Evolutionary conservation across 164 flowering plant genomes (phyloP), one percentile per base, ranked within the genome.

Genomic region (Pachysandra terminalis): DNA sequence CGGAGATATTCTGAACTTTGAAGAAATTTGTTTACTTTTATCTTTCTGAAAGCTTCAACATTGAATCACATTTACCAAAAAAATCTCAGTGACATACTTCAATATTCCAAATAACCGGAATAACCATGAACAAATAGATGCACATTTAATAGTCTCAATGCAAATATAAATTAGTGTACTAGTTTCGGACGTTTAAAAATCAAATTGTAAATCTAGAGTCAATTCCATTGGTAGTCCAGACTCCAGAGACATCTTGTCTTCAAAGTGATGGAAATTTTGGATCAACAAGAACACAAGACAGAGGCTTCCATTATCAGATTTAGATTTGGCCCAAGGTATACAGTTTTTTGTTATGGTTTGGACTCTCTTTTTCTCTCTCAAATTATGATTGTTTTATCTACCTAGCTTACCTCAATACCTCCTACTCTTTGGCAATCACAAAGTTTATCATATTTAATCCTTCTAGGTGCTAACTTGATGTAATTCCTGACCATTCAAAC

Each of bases 381-480:
- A 22, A 51, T 59, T 16, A 5, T 40, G 10, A 68, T 51, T 41
- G 1, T 15, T 54, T 59, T 52, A 57, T 59, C 56, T 52, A 25
- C 26, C 19, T 35, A 32, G 23, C 37, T 75, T n/a, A n/a, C n/a
- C n/a, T n/a, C n/a, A n/a, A n/a, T 64, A 61, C 22, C 56, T 35
- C 59, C 61, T 53, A 21, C 15, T 45, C 21, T 0, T 53, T 25
- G 58, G 54, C 67, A 28, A 22, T 64, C 27, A 40, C 23, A 26
- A 17, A 40, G n/a, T n/a, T 37, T 66, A 13, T 48, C 23, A 40
- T 56, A n/a, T 60, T 61, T 22, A 49, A 61, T 75, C 73, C 19
- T 72, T 67, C 59, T 79, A 86, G 93, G 88, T 73, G 86, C 77
- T 63, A 84, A 82, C 74, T 68, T 88, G 66, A 90, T 77, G 77